phyloP scores from a whole-genome alignment of 495 filamentous ascomycete genomes.

The Podospora fimiseda region DNA sequence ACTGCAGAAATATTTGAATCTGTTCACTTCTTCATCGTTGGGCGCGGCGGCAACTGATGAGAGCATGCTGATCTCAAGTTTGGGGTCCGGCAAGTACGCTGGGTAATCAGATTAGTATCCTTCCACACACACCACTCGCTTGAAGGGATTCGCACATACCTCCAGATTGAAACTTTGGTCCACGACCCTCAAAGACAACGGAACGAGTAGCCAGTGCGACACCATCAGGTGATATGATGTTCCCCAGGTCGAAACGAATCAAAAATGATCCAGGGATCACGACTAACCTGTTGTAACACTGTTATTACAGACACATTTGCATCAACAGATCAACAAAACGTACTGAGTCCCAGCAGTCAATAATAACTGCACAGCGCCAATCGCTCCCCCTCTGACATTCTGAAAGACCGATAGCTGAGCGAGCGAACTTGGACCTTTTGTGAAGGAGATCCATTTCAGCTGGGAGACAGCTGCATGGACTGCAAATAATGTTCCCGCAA shows the following conservation, averaged over 20 bases:
- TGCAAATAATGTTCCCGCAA: neutral
- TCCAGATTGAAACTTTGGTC: neutral
- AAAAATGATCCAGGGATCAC: neutral
- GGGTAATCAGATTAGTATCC: neutral
- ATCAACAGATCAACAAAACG: neutral
- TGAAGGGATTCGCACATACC: neutral
- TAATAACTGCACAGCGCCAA: neutral
- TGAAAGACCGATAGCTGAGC: neutral
- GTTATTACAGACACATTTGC: too few relatives aligned
- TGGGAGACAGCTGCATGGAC: neutral
- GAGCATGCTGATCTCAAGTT: neutral
- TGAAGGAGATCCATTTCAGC: neutral
- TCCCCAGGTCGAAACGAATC: neutral
- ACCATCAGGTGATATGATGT: neutral
- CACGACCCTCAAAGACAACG: neutral
- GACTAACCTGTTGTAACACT: neutral
- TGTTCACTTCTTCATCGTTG: neutral
- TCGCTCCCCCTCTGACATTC: neutral
- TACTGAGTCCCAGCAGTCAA: neutral
- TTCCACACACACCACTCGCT: neutral
- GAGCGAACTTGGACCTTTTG: neutral
- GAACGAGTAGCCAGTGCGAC: neutral
- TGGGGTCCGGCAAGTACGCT: neutral
- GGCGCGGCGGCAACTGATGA: neutral
- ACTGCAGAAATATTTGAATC: neutral